Evolutionary conservation across 2,329 filamentous ascomycete species (phyloP).

Genomic region (Phyllosticta citribraziliensis): DNA sequence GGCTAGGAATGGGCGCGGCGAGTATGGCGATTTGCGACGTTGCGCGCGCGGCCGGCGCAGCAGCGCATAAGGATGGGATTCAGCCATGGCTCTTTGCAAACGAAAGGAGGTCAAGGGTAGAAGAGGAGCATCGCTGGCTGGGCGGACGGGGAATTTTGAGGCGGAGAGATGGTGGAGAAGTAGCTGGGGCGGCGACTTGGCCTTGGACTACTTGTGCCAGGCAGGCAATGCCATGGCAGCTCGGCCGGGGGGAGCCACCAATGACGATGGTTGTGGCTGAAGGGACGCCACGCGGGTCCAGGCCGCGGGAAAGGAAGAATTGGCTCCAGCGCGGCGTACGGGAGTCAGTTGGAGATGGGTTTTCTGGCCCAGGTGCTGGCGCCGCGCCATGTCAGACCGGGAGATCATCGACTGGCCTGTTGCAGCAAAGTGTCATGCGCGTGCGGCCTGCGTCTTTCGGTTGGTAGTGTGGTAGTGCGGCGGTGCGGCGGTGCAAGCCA

Average conservation of each 20-base stretch:
- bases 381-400: neutral
- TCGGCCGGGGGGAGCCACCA: neutral
- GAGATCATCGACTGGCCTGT: neutral
- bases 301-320: neutral
- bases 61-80: neutral
- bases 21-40: constrained; percentile 23
- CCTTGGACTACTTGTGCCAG: neutral
- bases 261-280: neutral
- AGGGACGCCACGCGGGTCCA: neutral
- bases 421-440: neutral
- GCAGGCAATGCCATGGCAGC: neutral
- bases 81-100: constrained; percentile 5
- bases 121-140: neutral
- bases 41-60: constrained; percentile 8
- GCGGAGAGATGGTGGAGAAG: neutral
- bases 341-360: neutral
- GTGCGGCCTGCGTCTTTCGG: neutral
- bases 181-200: neutral
- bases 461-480: neutral
- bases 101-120: neutral
- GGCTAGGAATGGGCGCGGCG: constrained; percentile 37
- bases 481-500: neutral
- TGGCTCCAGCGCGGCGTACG: neutral
- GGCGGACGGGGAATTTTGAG: neutral
- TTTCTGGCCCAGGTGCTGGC: neutral